A percentile compares a stretch with the other conserved stretches of the same genome.
These are phyloP conservation scores for Globisporangium carolinianum DNA, from an alignment of 352 stramenopile genomes.

Conservation along the genomic window DNA sequence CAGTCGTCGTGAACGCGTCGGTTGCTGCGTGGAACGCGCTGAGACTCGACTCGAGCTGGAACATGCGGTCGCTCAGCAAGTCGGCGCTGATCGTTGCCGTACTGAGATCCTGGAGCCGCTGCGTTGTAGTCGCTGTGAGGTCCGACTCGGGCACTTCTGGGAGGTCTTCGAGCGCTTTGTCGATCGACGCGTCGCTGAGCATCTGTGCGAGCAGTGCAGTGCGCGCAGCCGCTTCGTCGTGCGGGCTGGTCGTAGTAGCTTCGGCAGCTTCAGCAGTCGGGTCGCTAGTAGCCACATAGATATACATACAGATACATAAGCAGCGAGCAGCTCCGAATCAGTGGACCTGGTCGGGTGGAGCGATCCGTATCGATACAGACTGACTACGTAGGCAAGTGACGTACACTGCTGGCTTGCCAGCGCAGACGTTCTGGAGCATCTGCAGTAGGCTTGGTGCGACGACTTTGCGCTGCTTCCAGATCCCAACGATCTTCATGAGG, in stretches of 20 bases:
- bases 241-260: slow-evolving; percentile 9
- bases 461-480: slow-evolving; percentile 78
- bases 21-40: slow-evolving; percentile 63
- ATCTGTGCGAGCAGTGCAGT: slow-evolving; percentile 28
- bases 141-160: slow-evolving; percentile 53
- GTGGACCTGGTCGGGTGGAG: no score
- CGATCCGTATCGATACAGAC: slow-evolving; percentile 1
- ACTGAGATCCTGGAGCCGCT: slow-evolving; percentile 63
- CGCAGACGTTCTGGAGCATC: slow-evolving; percentile 72
- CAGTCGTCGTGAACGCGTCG: slow-evolving; percentile 25
- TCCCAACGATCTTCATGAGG: slow-evolving; percentile 80
- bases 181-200: slow-evolving; percentile 27
- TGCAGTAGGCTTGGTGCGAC: slow-evolving; percentile 41
- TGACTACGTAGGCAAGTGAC: slow-evolving; percentile 6
- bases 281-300: slow-evolving; percentile 18
- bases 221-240: slow-evolving; percentile 24
- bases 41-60: slow-evolving; percentile 79
- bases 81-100: slow-evolving; percentile 79
- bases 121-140: slow-evolving; percentile 29
- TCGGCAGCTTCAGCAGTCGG: slow-evolving; percentile 10
- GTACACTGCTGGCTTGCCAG: slow-evolving; percentile 54
- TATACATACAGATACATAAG: no score
- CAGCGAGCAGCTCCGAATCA: no score
- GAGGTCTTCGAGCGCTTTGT: slow-evolving; percentile 58
- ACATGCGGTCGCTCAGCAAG: slow-evolving; percentile 84